Evolutionary conservation across 2,329 filamentous ascomycete genomes (phyloP).

Genomic region (Colletotrichum plurivorum): DNA sequence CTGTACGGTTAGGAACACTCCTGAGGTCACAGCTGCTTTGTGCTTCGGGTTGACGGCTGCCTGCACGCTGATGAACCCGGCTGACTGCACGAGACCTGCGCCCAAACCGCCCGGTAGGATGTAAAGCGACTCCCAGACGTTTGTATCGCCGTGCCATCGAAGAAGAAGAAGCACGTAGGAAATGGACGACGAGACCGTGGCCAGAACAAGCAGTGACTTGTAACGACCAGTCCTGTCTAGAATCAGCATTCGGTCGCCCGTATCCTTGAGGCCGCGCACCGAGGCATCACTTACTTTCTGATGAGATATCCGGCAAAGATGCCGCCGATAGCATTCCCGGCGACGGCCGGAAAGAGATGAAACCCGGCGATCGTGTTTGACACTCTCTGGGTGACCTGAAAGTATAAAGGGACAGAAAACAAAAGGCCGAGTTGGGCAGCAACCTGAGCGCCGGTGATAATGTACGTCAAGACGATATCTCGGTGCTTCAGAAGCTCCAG

Average conservation of each 20-base stretch:
- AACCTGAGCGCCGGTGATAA: constrained; percentile 66
- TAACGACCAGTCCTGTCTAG: constrained; percentile 69
- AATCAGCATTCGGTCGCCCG: not conserved
- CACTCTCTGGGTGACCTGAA: constrained; percentile 72
- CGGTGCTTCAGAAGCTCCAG: constrained; percentile 65
- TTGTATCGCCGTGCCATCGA: constrained; percentile 73
- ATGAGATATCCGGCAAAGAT: constrained; percentile 72
- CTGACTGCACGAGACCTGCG: constrained; percentile 56
- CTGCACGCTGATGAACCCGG: constrained; percentile 59
- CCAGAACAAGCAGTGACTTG: constrained; percentile 66
- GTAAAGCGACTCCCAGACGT: constrained; percentile 68
- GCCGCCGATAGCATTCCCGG: constrained; percentile 76
- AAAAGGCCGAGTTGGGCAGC: constrained; percentile 68
- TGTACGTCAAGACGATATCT: constrained; percentile 67
- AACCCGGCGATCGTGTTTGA: constrained; percentile 71
- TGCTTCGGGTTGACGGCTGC: constrained; percentile 54
- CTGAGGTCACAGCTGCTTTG: constrained; percentile 57
- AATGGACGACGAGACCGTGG: constrained; percentile 62
- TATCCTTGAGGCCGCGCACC: not conserved
- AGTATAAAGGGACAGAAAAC: constrained; percentile 78
- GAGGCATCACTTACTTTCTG: constrained; percentile 51
- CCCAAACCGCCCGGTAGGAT: constrained; percentile 68
- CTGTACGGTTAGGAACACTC: constrained; percentile 55
- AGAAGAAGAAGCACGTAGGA: constrained; percentile 68
- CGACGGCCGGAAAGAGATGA: constrained; percentile 76